These are phyloP conservation scores for Aspergillus spinulosporus DNA, from an alignment of 2,329 filamentous ascomycete species.

Conservation along the genomic window DNA sequence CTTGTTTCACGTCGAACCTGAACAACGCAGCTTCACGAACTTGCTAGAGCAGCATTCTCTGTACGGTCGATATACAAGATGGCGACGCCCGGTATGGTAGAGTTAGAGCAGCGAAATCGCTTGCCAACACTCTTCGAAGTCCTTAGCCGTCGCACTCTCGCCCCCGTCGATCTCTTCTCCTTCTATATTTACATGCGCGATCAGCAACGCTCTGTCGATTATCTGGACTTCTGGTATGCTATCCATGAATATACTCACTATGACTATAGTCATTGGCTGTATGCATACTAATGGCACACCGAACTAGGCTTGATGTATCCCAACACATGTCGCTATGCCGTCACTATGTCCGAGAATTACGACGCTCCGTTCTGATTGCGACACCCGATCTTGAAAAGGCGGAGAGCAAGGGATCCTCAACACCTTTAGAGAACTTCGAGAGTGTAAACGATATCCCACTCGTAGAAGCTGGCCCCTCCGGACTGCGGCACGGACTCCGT, in stretches of 20 bases:
- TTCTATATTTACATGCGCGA: conserved; percentile 99
- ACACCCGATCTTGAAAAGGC: conserved; percentile 86
- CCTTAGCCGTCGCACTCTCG: conserved; percentile 85
- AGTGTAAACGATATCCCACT: conserved; percentile 62
- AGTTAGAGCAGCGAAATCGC: conserved; percentile 66
- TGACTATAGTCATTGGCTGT: not conserved
- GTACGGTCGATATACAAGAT: conserved; percentile 23
- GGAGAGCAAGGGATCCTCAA: conserved; percentile 80
- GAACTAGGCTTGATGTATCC: conserved; percentile 88
- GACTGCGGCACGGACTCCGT: conserved; percentile 56
- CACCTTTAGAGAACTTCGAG: conserved; percentile 71
- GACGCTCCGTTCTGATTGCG: conserved; percentile 86
- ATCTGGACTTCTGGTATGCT: conserved; percentile 92
- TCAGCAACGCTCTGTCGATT: conserved; percentile 95
- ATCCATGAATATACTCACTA: not conserved
- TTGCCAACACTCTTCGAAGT: conserved; percentile 96
- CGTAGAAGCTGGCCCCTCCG: conserved; percentile 53
- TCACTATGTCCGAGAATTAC: conserved; percentile 93
- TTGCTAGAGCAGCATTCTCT: not conserved
- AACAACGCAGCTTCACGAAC: conserved; percentile 4
- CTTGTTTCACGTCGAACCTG: conserved; percentile 11
- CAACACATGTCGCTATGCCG: conserved; percentile 97
- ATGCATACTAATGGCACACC: conserved; percentile 14
- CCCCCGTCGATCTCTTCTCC: conserved; percentile 94
- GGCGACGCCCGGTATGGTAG: conserved; percentile 34